phyloP scores from a whole-genome alignment of 495 filamentous ascomycete genomes.

The Podospora sp. region DNA sequence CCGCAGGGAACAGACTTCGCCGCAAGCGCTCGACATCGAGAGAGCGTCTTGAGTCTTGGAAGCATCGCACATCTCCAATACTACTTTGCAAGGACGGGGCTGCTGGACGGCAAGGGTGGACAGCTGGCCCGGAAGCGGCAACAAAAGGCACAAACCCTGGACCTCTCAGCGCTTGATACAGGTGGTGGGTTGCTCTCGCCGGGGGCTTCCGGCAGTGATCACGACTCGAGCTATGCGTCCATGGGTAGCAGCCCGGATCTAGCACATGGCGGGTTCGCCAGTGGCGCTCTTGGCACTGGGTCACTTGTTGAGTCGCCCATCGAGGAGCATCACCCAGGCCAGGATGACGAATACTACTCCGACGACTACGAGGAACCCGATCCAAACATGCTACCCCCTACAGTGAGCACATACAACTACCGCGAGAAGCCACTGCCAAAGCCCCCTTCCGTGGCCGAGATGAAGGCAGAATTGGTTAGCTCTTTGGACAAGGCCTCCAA shows the following conservation, averaged over 20 bases:
- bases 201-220: slow-evolving; percentile 43
- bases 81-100: slow-evolving; percentile 92
- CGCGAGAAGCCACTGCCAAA: slow-evolving; percentile 84
- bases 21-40: slow-evolving; percentile 81
- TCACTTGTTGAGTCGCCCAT: slow-evolving; percentile 60
- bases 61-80: slow-evolving; percentile 98
- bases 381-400: slow-evolving; percentile 84
- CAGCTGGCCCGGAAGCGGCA: slow-evolving; percentile 73
- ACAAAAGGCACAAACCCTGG: slow-evolving; percentile 53
- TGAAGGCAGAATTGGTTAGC: slow-evolving; percentile 72
- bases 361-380: slow-evolving; percentile 63
- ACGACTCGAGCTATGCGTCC: slow-evolving; percentile 58
- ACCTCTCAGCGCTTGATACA: slow-evolving; percentile 48
- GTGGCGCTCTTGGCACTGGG: slow-evolving; percentile 29
- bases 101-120: slow-evolving; percentile 91
- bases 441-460: slow-evolving; percentile 75
- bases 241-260: slow-evolving; percentile 60
- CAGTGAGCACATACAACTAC: slow-evolving; percentile 92
- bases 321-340: slow-evolving; percentile 53
- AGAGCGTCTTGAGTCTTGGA: slow-evolving; percentile 92
- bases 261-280: slow-evolving; percentile 38
- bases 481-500: slow-evolving; percentile 67
- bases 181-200: slow-evolving; percentile 42
- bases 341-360: slow-evolving; percentile 58
- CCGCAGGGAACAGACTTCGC: slow-evolving; percentile 91